A percentile compares a stretch with the other conserved stretches of the same genome.
phyloP scores from a whole-genome alignment of 1,284 basidiomycete genomes.

The Kwoniella shivajii region DNA sequence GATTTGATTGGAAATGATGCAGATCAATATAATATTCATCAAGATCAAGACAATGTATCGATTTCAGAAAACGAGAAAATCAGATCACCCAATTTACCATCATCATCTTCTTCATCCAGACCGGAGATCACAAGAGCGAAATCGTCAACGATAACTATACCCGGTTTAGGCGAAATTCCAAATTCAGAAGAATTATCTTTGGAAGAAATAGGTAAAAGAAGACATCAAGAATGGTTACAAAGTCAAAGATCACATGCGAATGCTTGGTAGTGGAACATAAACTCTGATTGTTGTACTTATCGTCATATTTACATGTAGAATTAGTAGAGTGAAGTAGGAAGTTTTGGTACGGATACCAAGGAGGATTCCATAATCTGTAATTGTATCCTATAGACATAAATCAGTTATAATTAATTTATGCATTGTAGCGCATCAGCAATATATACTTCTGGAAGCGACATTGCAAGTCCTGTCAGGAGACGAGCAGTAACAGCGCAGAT shows the following conservation, averaged over 20 bases:
- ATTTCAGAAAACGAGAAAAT: not conserved
- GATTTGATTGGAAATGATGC: constrained; percentile 3
- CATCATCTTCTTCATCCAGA: too few species aligned
- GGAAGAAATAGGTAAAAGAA: constrained; percentile 41
- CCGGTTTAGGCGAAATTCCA: constrained; percentile 13
- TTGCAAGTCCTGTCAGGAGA: too few species aligned
- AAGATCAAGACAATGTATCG: not conserved
- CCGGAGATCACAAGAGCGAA: not conserved
- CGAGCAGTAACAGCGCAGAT: too few species aligned
- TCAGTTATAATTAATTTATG: too few species aligned
- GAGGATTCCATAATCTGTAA: too few species aligned
- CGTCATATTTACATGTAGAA: too few species aligned
- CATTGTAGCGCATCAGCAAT: too few species aligned
- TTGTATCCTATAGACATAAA: too few species aligned
- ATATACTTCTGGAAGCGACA: too few species aligned
- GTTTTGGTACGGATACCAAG: too few species aligned
- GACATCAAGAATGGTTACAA: constrained; percentile 45
- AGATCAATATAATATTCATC: not conserved
- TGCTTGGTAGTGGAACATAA: not conserved
- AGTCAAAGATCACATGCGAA: constrained; percentile 10
- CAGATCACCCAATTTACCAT: constrained; percentile 1
- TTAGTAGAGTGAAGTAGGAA: too few species aligned
- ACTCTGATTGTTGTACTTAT: too few species aligned
- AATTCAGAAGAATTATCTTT: constrained; percentile 34
- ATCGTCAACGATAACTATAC: not conserved